Evolutionary conservation across 2,329 filamentous ascomycete genomes (phyloP).

Genomic region (Monosporascus ibericus): DNA sequence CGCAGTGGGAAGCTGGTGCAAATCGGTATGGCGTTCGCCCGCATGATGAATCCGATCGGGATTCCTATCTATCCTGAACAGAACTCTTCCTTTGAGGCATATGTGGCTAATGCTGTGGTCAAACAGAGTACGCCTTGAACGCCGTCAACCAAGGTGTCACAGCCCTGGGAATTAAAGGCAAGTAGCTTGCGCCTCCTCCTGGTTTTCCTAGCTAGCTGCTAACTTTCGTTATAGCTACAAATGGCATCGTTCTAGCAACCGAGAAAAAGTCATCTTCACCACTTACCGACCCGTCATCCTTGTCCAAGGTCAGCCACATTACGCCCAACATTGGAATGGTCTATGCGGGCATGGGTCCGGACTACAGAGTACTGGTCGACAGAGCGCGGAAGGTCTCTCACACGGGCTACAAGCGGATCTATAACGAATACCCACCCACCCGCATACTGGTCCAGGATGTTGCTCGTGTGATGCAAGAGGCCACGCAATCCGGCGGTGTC

Average conservation of each 20-base stretch:
- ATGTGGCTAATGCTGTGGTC: conserved; percentile 9
- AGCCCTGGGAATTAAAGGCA: conserved; percentile 96
- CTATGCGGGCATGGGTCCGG: conserved; percentile 97
- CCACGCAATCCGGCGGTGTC: conserved; percentile 95
- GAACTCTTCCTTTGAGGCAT: too few relatives aligned
- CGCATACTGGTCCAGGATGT: conserved; percentile 99
- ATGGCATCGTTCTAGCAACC: conserved; percentile 96
- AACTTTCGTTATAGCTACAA: conserved; percentile 62
- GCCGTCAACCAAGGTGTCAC: conserved; percentile 99
- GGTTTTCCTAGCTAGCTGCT: conserved; percentile 5
- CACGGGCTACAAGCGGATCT: conserved; percentile 98
- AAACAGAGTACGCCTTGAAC: conserved; percentile 92
- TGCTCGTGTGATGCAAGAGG: conserved; percentile 96
- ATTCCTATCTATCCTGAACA: too few relatives aligned
- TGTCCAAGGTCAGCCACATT: conserved; percentile 96
- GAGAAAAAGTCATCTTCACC: conserved; percentile 99
- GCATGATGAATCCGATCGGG: too few relatives aligned
- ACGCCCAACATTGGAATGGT: conserved; percentile 99
- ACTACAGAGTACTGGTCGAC: conserved; percentile 96
- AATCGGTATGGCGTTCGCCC: conserved; percentile 60
- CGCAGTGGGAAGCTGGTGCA: conserved; percentile 97
- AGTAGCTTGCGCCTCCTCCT: conserved; percentile 10
- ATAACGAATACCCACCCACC: conserved; percentile 99
- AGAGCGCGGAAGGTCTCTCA: conserved; percentile 97
- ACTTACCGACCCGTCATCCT: conserved; percentile 88